A percentile compares a stretch with the other conserved stretches of the same genome.
phyloP scores from a whole-genome alignment of 768 basidiomycete genomes.

The Amanita fuliginea region DNA sequence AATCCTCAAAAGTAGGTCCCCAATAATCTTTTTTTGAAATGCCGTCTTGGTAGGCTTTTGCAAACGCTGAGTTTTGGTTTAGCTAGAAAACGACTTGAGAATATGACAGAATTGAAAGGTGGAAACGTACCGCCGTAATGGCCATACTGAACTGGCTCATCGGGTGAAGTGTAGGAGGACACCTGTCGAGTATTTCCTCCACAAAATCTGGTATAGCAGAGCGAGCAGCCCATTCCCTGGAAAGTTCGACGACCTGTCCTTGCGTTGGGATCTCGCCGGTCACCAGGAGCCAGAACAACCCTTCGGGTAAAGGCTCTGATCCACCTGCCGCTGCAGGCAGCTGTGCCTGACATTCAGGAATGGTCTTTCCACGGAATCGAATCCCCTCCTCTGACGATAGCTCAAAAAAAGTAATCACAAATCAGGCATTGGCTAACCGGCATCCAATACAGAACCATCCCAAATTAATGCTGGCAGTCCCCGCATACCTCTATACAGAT shows the following conservation, averaged over 20 bases:
- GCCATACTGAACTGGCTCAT: constrained; percentile 98
- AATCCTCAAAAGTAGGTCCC: constrained; percentile 86
- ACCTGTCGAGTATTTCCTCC: constrained; percentile 93
- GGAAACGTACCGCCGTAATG: constrained; percentile 67
- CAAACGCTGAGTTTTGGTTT: constrained; percentile 94
- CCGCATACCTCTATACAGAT: constrained; percentile 65
- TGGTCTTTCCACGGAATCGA: constrained; percentile 94
- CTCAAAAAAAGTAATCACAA: constrained; percentile 6
- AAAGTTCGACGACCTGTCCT: constrained; percentile 79
- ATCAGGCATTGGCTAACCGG: constrained; percentile 37
- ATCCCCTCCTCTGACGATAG: constrained; percentile 75
- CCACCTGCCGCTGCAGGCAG: constrained; percentile 88
- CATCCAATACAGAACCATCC: constrained; percentile 96
- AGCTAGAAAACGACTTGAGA: constrained; percentile 30
- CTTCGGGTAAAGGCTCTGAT: constrained; percentile 85
- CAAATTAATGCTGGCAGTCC: constrained; percentile 91
- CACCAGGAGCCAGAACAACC: constrained; percentile 90
- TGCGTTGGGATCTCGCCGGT: constrained; percentile 91
- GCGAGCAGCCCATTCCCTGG: constrained; percentile 92
- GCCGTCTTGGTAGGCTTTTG: constrained; percentile 88
- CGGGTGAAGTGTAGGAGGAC: constrained; percentile 89
- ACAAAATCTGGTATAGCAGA: constrained; percentile 87
- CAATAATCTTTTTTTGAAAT: constrained; percentile 95
- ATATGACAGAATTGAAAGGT: neutral
- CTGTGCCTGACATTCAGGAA: constrained; percentile 76